Evolutionary conservation across 1,284 basidiomycete species (phyloP).

Genomic region (Trichosporon sp.): DNA sequence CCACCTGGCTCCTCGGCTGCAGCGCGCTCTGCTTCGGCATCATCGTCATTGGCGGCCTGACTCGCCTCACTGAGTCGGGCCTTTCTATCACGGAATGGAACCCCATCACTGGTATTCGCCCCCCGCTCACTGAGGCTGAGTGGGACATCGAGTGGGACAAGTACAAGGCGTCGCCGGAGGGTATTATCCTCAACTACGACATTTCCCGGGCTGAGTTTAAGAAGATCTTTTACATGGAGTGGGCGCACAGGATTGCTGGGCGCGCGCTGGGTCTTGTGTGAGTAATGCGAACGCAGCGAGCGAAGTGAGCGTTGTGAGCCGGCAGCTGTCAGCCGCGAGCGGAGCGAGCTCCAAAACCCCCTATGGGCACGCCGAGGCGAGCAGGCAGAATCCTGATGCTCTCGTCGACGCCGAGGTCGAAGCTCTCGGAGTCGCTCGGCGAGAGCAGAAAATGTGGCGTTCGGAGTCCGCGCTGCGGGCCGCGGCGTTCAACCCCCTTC

Average conservation of each 20-base stretch:
- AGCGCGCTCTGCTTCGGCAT: conserved; percentile 83
- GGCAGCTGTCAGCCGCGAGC: too few relatives aligned
- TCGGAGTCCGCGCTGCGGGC: not conserved
- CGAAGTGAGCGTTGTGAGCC: too few relatives aligned
- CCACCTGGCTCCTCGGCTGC: conserved; percentile 72
- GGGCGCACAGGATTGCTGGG: conserved; percentile 90
- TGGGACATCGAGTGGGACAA: conserved; percentile 93
- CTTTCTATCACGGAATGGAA: conserved; percentile 98
- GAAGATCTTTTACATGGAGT: conserved; percentile 97
- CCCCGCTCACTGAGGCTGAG: conserved; percentile 67
- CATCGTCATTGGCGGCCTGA: conserved; percentile 92
- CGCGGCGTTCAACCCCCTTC: not conserved
- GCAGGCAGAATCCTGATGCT: too few relatives aligned
- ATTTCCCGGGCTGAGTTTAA: conserved; percentile 90
- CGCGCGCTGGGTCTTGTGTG: conserved; percentile 70
- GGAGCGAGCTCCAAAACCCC: too few relatives aligned
- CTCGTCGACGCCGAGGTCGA: too few relatives aligned
- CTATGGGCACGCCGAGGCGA: too few relatives aligned
- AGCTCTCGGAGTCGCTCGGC: too few relatives aligned
- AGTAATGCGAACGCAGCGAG: conserved; percentile 16
- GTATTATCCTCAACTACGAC: conserved; percentile 79
- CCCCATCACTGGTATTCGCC: conserved; percentile 82
- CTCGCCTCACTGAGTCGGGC: conserved; percentile 94
- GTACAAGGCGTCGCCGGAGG: conserved; percentile 93
- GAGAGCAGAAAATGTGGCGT: too few relatives aligned